phyloP scores from a whole-genome alignment of 148 eudicot species.

The Rhododendron williamsianum region DNA sequence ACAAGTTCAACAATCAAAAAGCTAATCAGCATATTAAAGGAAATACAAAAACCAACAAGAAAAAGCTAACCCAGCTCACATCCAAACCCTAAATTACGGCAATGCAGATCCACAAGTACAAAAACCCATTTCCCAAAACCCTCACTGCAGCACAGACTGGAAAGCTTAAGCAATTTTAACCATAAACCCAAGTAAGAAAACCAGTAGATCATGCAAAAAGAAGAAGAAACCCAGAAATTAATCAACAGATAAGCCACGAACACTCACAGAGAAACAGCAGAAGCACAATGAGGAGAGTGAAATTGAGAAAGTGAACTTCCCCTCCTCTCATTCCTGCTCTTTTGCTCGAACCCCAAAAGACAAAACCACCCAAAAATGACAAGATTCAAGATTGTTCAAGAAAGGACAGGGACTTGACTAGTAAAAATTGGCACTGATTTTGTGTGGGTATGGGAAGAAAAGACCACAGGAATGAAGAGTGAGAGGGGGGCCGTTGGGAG shows the following conservation, averaged over 20 bases:
- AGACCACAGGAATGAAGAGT: background rate
- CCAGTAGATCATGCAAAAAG: conserved; percentile 17
- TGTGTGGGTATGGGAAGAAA: background rate
- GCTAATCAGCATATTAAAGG: background rate
- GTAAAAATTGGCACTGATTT: background rate
- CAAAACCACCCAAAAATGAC: background rate
- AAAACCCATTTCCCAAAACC: conserved; percentile 21
- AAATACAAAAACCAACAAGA: background rate
- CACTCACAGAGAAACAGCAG: conserved; percentile 49
- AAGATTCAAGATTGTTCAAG: background rate
- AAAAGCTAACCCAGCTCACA: background rate
- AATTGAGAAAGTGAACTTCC: conserved; percentile 12
- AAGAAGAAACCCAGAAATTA: conserved; percentile 9
- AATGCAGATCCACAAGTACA: conserved; percentile 10
- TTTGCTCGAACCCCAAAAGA: conserved; percentile 4
- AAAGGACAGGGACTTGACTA: background rate
- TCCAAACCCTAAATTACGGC: background rate
- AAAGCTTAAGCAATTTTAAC: conserved; percentile 17
- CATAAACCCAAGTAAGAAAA: conserved; percentile 17
- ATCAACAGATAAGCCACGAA: conserved; percentile 7
- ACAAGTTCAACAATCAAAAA: conserved; percentile 16
- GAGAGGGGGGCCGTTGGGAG: conserved; percentile 14
- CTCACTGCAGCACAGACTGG: conserved; percentile 5
- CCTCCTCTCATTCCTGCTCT: conserved; percentile 26
- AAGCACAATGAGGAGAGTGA: conserved; percentile 16